Conservation (phyloP, 768 basidiomycete species). For the Boletales sp. region DNA sequence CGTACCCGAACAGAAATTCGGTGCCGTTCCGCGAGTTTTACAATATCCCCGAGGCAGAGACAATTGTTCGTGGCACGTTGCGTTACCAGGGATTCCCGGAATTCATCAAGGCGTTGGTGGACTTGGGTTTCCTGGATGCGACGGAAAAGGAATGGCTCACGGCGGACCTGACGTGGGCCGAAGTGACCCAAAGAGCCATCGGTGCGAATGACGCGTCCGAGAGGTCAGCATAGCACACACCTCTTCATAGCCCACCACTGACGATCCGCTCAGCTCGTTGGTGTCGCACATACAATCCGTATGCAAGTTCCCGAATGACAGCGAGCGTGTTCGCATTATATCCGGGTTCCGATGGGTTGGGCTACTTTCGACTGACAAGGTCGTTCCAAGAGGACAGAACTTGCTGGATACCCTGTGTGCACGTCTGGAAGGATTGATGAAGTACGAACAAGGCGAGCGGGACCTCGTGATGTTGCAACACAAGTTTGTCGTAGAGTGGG, state of each 20-base stretch:
- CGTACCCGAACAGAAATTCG: conserved; percentile 96
- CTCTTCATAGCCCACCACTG: background rate
- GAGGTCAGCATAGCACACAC: conserved; percentile 40
- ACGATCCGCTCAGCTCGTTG: conserved; percentile 50
- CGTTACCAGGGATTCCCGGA: conserved; percentile 96
- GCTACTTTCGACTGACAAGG: conserved; percentile 71
- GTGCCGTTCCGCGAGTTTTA: conserved; percentile 89
- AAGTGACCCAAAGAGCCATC: conserved; percentile 73
- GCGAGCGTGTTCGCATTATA: conserved; percentile 74
- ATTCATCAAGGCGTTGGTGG: conserved; percentile 84
- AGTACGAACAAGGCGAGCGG: conserved; percentile 85
- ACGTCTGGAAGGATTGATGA: conserved; percentile 86
- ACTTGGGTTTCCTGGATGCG: conserved; percentile 83
- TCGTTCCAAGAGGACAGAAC: conserved; percentile 62
- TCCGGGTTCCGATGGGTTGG: conserved; percentile 94
- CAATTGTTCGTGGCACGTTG: conserved; percentile 87
- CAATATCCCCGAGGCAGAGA: conserved; percentile 90
- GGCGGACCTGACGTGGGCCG: conserved; percentile 73
- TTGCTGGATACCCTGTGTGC: conserved; percentile 93
- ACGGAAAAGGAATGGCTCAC: conserved; percentile 74
- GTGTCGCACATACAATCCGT: conserved; percentile 66
- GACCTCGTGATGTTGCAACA: conserved; percentile 98
- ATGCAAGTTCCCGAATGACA: conserved; percentile 66
- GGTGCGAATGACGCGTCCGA: conserved; percentile 68
- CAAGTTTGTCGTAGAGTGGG: conserved; percentile 91